These are phyloP conservation scores for Boletus smithii DNA, from an alignment of 1,284 basidiomycete species.

Conservation along the genomic window DNA sequence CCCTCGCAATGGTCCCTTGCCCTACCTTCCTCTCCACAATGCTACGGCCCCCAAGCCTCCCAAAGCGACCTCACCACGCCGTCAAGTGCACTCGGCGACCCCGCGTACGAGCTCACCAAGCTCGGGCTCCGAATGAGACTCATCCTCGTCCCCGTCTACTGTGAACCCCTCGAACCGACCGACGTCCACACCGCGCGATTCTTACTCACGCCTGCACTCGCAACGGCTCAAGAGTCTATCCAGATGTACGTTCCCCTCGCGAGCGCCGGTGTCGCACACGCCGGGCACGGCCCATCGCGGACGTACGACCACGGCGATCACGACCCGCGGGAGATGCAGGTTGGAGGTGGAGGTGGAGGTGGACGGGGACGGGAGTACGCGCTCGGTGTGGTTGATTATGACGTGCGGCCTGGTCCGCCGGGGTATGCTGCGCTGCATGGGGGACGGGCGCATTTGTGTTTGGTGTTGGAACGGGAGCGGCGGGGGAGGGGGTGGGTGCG, in stretches of 20 bases:
- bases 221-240: constrained; percentile 21
- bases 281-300: constrained; percentile 1
- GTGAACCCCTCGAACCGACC: constrained; percentile 19
- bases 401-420: constrained; percentile 20
- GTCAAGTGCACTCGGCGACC: constrained; percentile 19
- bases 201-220: constrained; percentile 20
- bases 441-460: constrained; percentile 24
- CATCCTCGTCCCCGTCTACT: constrained; percentile 24
- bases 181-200: constrained; percentile 13
- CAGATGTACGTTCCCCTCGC: constrained; percentile 18
- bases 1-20: constrained; percentile 27
- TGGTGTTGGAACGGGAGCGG: constrained; percentile 26
- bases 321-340: constrained; percentile 13
- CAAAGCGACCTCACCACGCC: constrained; percentile 13
- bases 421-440: constrained; percentile 24
- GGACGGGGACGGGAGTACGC: constrained; percentile 16
- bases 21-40: constrained; percentile 23
- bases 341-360: too few species aligned
- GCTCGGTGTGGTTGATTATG: constrained; percentile 28
- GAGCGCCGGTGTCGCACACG: background rate
- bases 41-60: constrained; percentile 12
- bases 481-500: constrained; percentile 25
- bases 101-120: constrained; percentile 24
- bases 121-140: constrained; percentile 20
- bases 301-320: constrained; percentile 11